Conservation (phyloP, 2,329 filamentous ascomycete genomes). For the Reticulascus tulasneorum region DNA sequence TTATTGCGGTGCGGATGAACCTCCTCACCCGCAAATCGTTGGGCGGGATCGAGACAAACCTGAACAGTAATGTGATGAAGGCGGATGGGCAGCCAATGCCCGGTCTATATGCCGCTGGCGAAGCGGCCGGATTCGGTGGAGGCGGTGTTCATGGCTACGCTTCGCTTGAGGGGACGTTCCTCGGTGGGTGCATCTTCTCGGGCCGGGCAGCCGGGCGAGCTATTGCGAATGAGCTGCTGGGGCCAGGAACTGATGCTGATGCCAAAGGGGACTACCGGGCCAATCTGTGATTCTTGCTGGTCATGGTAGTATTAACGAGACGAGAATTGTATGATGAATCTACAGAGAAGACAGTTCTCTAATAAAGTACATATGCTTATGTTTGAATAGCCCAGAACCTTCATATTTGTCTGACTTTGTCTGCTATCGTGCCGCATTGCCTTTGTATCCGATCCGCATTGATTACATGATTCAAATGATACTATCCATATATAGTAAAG, state of each 20-base stretch:
- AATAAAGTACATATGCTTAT: no score
- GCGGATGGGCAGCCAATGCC: constrained; percentile 45
- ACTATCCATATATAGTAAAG: no score
- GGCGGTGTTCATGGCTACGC: constrained; percentile 61
- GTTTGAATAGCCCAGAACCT: no score
- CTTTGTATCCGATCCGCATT: no score
- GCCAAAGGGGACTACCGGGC: no score
- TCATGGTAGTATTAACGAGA: no score
- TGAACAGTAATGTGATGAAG: constrained; percentile 52
- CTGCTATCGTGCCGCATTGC: no score
- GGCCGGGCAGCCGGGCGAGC: constrained; percentile 53
- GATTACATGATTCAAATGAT: no score
- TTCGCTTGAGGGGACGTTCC: constrained; percentile 58
- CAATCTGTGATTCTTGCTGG: no score
- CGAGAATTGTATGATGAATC: no score
- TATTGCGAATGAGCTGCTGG: constrained; percentile 43
- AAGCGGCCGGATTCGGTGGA: constrained; percentile 58
- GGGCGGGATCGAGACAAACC: constrained; percentile 56
- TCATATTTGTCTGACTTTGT: no score
- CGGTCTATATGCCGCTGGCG: constrained; percentile 56
- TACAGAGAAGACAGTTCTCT: no score
- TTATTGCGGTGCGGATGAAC: constrained; percentile 59
- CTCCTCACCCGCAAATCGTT: constrained; percentile 58
- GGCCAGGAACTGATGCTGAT: constrained; percentile 7
- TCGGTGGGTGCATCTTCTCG: constrained; percentile 61